Evolutionary conservation across 352 stramenopile genomes (phyloP), one percentile per base, ranked within the genome.

Genomic region (Phytophthora lateralis): DNA sequence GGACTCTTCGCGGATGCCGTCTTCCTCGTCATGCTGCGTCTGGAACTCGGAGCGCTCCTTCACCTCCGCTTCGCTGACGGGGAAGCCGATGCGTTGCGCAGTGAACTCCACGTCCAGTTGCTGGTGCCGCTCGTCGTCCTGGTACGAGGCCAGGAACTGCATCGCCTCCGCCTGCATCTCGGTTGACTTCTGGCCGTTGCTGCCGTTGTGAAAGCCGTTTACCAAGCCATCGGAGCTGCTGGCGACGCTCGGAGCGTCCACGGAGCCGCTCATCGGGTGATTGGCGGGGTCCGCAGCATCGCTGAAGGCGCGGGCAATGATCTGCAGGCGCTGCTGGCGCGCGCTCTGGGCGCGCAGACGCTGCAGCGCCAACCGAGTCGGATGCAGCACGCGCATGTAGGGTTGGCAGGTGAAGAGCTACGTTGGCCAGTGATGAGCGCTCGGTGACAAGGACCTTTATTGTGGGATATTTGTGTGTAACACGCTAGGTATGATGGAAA

Each of bases 41-140:
- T 59, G 38, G 27, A 56, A 51, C 34, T 80, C 71, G 18, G 55
- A 49, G 10, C 68, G 66, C 26, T 91, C 77, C 44, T 79, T 67
- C 7, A 70, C 73, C 18, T 77, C 69, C 8, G 52, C 35, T 5
- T 77, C 69, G 14, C 64, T 71, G 18, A 85, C 73, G 17, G 84
- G 78, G 56, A 89, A 92, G 15, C 86, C 86, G 27, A 95, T 88
- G 29, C 86, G 84, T 35, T 85, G 80, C 32, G 82, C 72, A 15
- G 78, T 90, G 60, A 88, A 92, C 14, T 87, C 75, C 5, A 91
- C 63, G 66, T 93, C 84, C 24, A 62, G 53, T 17, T 27, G 14
- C 21, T 60, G 63, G 6, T 60, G 59, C 18, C 66, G 51, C 24
- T 75, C 65, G 17, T 80, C 63, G 11, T 60, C 66, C 6, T 66